Evolutionary conservation across 345 rosid species (phyloP).

Genomic region (Pugionium cornutum): DNA sequence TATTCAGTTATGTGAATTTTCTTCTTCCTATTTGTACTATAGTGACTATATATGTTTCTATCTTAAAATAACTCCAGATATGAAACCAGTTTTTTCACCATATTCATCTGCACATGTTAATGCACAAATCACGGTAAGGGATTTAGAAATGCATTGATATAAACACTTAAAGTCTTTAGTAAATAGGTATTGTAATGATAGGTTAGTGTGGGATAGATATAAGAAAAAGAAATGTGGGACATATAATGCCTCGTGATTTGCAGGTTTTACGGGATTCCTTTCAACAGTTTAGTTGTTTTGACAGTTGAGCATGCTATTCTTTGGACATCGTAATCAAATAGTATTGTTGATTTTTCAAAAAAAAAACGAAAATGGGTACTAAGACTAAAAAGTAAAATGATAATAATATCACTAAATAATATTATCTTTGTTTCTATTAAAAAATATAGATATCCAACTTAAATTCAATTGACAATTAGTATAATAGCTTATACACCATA

Average conservation of each 20-base stretch:
- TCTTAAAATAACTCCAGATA: too few species aligned
- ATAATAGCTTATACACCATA: too few species aligned
- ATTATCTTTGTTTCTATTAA: too few species aligned
- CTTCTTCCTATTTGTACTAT: neutral
- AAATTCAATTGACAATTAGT: too few species aligned
- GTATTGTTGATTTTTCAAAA: neutral
- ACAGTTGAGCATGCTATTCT: constrained; percentile 30
- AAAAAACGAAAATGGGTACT: neutral
- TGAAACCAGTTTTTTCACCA: neutral
- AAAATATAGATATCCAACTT: too few species aligned
- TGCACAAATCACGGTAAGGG: constrained; percentile 39
- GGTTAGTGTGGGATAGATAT: constrained; percentile 26
- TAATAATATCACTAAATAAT: neutral
- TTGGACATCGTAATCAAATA: constrained; percentile 10
- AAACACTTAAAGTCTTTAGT: constrained; percentile 24
- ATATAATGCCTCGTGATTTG: constrained; percentile 35
- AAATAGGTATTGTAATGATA: constrained; percentile 34
- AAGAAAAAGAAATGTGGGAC: constrained; percentile 28
- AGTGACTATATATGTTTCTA: too few species aligned
- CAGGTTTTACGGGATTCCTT: constrained; percentile 37
- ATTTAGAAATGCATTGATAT: neutral
- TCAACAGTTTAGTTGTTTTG: constrained; percentile 10
- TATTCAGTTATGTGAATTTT: too few species aligned
- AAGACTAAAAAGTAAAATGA: neutral
- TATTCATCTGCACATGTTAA: neutral